These are phyloP conservation scores for Tuctoria greenei DNA, from an alignment of 176 grass and related monocot genomes.

Conservation along the genomic window DNA sequence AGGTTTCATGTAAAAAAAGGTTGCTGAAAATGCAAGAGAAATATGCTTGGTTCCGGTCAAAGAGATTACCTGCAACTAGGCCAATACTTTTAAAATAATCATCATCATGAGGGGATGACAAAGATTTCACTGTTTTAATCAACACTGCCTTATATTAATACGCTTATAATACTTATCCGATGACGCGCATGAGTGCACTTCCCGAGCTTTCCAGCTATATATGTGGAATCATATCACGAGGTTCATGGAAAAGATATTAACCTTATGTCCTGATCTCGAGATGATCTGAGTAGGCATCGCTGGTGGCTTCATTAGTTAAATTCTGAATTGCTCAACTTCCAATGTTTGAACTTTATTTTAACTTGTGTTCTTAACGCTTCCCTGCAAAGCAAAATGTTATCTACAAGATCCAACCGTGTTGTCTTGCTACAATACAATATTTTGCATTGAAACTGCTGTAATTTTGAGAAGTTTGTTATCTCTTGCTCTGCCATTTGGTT, in stretches of 20 bases:
- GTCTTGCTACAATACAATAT: slow-evolving; percentile 27
- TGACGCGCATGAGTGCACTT: slow-evolving; percentile 88
- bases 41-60: slow-evolving; percentile 52
- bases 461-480: slow-evolving; percentile 21
- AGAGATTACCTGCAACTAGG: slow-evolving; percentile 50
- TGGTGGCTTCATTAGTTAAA: slow-evolving; percentile 48
- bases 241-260: slow-evolving; percentile 44
- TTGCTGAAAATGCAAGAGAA: slow-evolving; percentile 6
- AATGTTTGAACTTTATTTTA: slow-evolving; percentile 39
- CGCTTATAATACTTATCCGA: slow-evolving; percentile 57
- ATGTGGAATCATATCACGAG: slow-evolving; percentile 65
- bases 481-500: background rate
- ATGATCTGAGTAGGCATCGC: slow-evolving; percentile 39
- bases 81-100: slow-evolving; percentile 50
- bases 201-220: slow-evolving; percentile 88
- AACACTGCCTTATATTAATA: slow-evolving; percentile 43
- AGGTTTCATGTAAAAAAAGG: background rate
- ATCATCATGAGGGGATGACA: slow-evolving; percentile 68
- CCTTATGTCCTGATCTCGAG: slow-evolving; percentile 57
- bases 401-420: slow-evolving; percentile 30
- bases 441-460: slow-evolving; percentile 23
- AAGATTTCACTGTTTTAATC: slow-evolving; percentile 76
- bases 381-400: slow-evolving; percentile 38
- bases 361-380: slow-evolving; percentile 41
- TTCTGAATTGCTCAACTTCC: slow-evolving; percentile 41